Evolutionary conservation across 1,284 basidiomycete species (phyloP), one percentile per base, ranked within the genome.

Genomic region (Marasmius oreades): DNA sequence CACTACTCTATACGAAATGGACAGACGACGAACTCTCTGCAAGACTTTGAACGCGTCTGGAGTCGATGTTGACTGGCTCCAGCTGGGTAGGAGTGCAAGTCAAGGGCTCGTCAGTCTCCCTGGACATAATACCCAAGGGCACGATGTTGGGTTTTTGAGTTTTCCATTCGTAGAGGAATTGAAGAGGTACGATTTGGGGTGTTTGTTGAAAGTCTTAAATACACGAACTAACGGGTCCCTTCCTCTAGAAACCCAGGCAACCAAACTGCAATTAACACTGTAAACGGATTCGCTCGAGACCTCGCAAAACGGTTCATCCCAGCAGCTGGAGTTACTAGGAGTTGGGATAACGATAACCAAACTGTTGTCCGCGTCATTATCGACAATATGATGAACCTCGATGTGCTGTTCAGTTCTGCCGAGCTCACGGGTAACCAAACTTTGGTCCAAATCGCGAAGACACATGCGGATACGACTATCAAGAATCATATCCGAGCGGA

Each of bases 381-480:
- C 51, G 86, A 89, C 70, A 88, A 87, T 64, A 86, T 89, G 85
- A 87, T 89, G 83, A 89, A 86, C 62, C 76, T 89, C 20, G 83
- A 88, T 55, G 73, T 87, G 11, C 70, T 88, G 11, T 85, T 84
- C 66, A 71, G 73, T 5, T 80, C 82, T 14, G 78, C 76, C 34
- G 70, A 70, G 14, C 68, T 88, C 18, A 86, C 82, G 0, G 77
- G 80, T 2, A 86, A 88, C 63, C 61, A 75, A 16, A 86, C 82
- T 0, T 68, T 86, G 16, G 72, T 74, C 28, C 67, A 81, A 12
- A 87, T 88, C 31, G 86, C 86, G 3, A 79, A 76, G 23, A 75
- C 73, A 3, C 86, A 89, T 64, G 84, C 86, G 0, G 76, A 87
- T 62, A 85, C 81, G 52, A 88, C 86, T 0, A 83, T 84, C 70